Percentiles rank a stretch among this genome's conserved stretches.
These are phyloP conservation scores for Penicillium longicatenatum DNA, from an alignment of 495 filamentous ascomycete genomes.

Conservation along the genomic window DNA sequence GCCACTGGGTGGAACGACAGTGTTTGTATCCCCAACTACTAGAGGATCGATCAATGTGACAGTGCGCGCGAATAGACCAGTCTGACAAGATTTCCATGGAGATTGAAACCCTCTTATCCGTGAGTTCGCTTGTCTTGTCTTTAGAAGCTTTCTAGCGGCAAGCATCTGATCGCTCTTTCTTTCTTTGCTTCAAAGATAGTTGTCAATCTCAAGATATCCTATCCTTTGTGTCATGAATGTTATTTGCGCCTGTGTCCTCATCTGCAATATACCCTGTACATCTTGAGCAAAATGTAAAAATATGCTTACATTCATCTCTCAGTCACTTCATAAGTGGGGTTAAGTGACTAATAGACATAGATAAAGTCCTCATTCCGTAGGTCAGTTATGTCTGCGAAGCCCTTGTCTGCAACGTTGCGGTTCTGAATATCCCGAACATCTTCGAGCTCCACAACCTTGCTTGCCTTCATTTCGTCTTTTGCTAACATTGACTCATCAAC, in stretches of 20 bases:
- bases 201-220: no score
- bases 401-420: slow-evolving; percentile 17
- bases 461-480: slow-evolving; percentile 14
- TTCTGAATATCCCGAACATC: slow-evolving; percentile 10
- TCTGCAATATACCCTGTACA: no score
- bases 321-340: no score
- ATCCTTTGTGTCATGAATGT: no score
- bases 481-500: slow-evolving; percentile 27
- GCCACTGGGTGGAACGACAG: neutral
- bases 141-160: neutral
- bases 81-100: neutral
- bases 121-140: neutral
- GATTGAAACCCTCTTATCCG: neutral
- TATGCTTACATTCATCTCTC: no score
- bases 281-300: no score
- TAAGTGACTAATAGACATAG: slow-evolving; percentile 24
- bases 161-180: neutral
- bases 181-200: neutral
- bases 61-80: neutral
- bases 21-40: neutral
- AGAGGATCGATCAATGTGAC: neutral
- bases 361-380: slow-evolving; percentile 34
- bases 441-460: slow-evolving; percentile 25
- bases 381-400: slow-evolving; percentile 30
- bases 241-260: no score